Percentiles rank a stretch among this genome's conserved stretches.
phyloP scores from a whole-genome alignment of 2,329 filamentous ascomycete genomes.

The Cercospora citrullina region DNA sequence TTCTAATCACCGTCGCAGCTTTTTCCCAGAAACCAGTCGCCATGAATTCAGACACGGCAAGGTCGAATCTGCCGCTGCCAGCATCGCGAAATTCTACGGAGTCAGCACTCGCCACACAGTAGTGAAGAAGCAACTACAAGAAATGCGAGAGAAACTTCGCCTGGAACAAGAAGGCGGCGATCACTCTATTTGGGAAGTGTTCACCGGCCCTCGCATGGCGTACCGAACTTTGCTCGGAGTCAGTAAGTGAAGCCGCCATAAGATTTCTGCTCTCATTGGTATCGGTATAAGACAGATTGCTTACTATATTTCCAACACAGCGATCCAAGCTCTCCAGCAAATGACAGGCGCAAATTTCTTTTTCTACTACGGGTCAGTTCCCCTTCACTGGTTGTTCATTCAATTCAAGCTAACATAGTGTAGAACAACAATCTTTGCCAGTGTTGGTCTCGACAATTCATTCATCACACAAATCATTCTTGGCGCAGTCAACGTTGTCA shows the following conservation, averaged over 20 bases:
- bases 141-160: constrained; percentile 47
- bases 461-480: constrained; percentile 48
- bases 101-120: constrained; percentile 49
- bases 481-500: constrained; percentile 46
- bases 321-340: constrained; percentile 60
- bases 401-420: not conserved
- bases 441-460: constrained; percentile 24
- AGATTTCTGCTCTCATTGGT: not conserved
- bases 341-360: constrained; percentile 68
- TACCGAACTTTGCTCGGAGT: constrained; percentile 50
- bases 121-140: constrained; percentile 44
- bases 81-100: constrained; percentile 48
- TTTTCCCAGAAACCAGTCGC: constrained; percentile 52
- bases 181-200: constrained; percentile 55
- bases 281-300: not conserved
- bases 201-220: constrained; percentile 49
- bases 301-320: not conserved
- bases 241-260: not conserved
- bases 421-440: constrained; percentile 45
- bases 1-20: not conserved
- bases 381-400: not conserved
- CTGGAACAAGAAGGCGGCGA: constrained; percentile 43
- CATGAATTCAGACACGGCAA: constrained; percentile 47
- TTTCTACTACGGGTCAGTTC: constrained; percentile 51
- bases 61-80: constrained; percentile 42